These are phyloP conservation scores for Curvularia lunata DNA, from an alignment of 2,329 filamentous ascomycete genomes.

Conservation along the genomic window DNA sequence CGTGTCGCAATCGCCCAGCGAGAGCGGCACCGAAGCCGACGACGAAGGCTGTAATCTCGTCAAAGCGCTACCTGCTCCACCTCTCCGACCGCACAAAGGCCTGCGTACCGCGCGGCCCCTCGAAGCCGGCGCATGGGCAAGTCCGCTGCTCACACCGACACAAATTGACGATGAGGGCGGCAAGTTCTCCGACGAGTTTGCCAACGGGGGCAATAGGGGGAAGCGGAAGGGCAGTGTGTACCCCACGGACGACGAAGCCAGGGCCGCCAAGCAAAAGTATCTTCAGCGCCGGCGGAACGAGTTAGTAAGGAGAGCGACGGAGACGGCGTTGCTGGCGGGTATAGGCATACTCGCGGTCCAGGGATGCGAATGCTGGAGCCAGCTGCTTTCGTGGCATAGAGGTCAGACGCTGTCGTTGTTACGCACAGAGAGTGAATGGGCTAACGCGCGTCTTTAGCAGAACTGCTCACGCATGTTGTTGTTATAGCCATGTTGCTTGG, in stretches of 20 bases:
- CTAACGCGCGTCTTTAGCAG: slow-evolving; percentile 39
- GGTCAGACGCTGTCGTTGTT: slow-evolving; percentile 34
- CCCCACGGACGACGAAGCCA: slow-evolving; percentile 45
- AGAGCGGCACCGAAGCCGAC: slow-evolving; percentile 93
- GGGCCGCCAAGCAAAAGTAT: slow-evolving; percentile 67
- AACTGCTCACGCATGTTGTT: slow-evolving; percentile 49
- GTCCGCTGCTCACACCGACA: slow-evolving; percentile 55
- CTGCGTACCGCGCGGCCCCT: slow-evolving; percentile 62
- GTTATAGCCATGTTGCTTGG: slow-evolving; percentile 40
- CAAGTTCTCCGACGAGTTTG: slow-evolving; percentile 47
- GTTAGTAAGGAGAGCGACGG: slow-evolving; percentile 70
- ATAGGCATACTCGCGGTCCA: slow-evolving; percentile 57
- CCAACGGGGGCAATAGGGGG: slow-evolving; percentile 34
- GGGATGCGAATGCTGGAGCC: slow-evolving; percentile 47
- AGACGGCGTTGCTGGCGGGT: slow-evolving; percentile 61
- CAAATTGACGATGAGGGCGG: slow-evolving; percentile 57
- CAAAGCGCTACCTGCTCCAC: slow-evolving; percentile 82
- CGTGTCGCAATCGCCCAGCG: slow-evolving; percentile 64
- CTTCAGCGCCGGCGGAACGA: slow-evolving; percentile 89
- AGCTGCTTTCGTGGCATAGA: slow-evolving; percentile 50
- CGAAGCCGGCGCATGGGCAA: slow-evolving; percentile 44
- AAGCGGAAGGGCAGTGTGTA: slow-evolving; percentile 24
- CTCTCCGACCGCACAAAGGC: slow-evolving; percentile 75
- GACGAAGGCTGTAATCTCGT: slow-evolving; percentile 81
- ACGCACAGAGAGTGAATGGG: background rate